Evolutionary conservation across 2,329 filamentous ascomycete species (phyloP), one percentile per base, ranked within the genome.

Genomic region (Diplodia intermedia): DNA sequence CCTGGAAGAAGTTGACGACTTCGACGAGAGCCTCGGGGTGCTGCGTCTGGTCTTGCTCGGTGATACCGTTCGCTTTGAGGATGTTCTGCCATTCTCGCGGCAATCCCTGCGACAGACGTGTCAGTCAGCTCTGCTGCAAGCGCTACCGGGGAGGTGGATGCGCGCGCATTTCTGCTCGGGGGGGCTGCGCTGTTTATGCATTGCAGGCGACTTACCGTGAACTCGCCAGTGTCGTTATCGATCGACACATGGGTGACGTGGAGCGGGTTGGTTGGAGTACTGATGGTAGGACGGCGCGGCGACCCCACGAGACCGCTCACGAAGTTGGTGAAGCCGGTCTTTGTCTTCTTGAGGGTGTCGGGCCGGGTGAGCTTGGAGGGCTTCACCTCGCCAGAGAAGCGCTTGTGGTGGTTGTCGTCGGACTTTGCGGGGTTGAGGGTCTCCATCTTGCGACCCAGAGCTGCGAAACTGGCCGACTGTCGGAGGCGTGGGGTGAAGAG

Each of bases 231-330:
- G 75, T 92, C 87, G 81, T 95, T 97, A 80, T 99, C 94, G 79
- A 97, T 97, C 73, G 94, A 94, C 72, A 99, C 95, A 80, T 99
- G 95, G 68, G 94, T 98, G 74, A 99, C 92, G 81, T 98, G 95
- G 69, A 98, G 93, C 60, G 95, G 95, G 75, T 99, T 98, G 80
- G 97, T 94, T 66, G 95, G 95, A 47, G 93, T 92, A n/a, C 95
- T 98, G 75, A 99, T 99, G 79, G 94, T 89, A 56, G 95, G 93
- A 71, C 93, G 92, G 80, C 94, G 92, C 65, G 92, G 93, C 43
- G 93, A 94, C 72, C 78, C 77, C 69, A 80, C 73, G 73, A 79
- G 75, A 73, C 73, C 77, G 74, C 75, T 79, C 73, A 80, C 73
- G 71, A 80, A 79, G 74, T 72, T 77, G 26, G 75, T 76, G 66